Base-by-base conservation (phyloP, 2,329 filamentous ascomycete species). In the Paramyrothecium roridum region DNA sequence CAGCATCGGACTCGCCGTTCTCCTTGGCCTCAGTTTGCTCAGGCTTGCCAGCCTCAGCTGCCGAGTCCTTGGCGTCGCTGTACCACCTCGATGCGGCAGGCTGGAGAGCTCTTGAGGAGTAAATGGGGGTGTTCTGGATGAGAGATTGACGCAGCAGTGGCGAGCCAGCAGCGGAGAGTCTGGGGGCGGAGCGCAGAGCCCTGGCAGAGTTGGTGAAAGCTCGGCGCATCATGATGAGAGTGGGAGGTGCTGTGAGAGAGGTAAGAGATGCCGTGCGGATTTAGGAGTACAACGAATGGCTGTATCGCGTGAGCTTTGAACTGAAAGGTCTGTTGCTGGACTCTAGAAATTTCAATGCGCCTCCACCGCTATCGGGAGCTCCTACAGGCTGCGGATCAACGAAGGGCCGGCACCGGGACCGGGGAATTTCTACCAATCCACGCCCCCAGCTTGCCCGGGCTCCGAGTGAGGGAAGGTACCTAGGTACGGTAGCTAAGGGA, bases 191-290 rank as follows among this genome's bases (percentile, higher is more conserved):
- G 69, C 77, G 72, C 59, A 79, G 68, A 45, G 74, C 74, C 67
- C 76, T 71, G 55, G 76, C 75, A 40, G 78, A 73, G 57, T 71
- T 62, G 53, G 74, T 67, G 52, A 80, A 56, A 54, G 72, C 70
- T 66, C 79, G 76, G 64, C 76, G 76, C 59, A 80, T 70, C 78
- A 81, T 81, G 60, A 48, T 70, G 62, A 54, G 17, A 23, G 52
- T 30, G 57, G 49, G 23, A 22, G 17, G 49, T 50, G 20, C 26
- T 11, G 37, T 37, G 30, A 16, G 50, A 49, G 40, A 46, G 53
- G 50, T 49, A 22, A 46, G 47, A 46, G 49, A 59, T 50, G 40
- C 48, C 26, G 49, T 23, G 51, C 49, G 45, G 54, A 52, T 54
- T 23, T 52, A 34, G 50, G 50, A 56, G 53, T 56, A 55, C 40